Percentiles rank a stretch among this genome's conserved stretches.
These are phyloP conservation scores for Starmerella davenportii DNA, from an alignment of 805 yeast genomes.

Conservation along the genomic window DNA sequence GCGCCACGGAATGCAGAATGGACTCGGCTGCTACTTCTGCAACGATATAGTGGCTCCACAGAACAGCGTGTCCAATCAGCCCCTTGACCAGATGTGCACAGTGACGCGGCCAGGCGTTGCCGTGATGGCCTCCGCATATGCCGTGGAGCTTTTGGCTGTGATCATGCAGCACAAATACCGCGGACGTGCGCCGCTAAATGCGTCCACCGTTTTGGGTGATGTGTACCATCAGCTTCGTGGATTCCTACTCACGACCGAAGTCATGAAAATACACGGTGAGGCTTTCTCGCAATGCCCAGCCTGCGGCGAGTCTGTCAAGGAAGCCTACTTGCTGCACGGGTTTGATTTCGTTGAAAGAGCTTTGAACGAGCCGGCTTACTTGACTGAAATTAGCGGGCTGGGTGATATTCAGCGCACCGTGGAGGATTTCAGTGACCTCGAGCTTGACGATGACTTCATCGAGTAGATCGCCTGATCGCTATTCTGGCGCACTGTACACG, in stretches of 20 bases:
- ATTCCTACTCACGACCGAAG: slow-evolving; percentile 47
- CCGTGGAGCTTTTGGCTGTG: slow-evolving; percentile 67
- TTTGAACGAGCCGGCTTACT: slow-evolving; percentile 41
- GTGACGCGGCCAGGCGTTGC: slow-evolving; percentile 97
- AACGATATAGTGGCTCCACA: slow-evolving; percentile 89
- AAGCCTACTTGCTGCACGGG: slow-evolving; percentile 33
- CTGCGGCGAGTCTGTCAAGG: slow-evolving; percentile 48
- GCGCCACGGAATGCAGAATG: slow-evolving; percentile 56
- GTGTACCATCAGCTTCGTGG: slow-evolving; percentile 88
- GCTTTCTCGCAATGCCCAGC: slow-evolving; percentile 72
- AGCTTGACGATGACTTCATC: slow-evolving; percentile 9
- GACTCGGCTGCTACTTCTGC: slow-evolving; percentile 87
- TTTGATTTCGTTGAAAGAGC: slow-evolving; percentile 74
- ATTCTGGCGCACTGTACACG: too few relatives aligned
- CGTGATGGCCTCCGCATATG: slow-evolving; percentile 63
- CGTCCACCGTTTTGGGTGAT: slow-evolving; percentile 38
- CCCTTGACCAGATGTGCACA: slow-evolving; percentile 96
- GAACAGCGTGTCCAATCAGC: slow-evolving; percentile 70
- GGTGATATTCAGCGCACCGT: slow-evolving; percentile 54
- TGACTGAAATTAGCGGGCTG: slow-evolving; percentile 70
- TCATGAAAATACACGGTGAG: slow-evolving; percentile 49
- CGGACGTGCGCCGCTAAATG: slow-evolving; percentile 29
- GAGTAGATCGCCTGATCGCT: neutral
- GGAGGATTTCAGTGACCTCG: slow-evolving; percentile 31
- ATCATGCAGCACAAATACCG: slow-evolving; percentile 46